Evolutionary conservation across 2,329 filamentous ascomycete genomes (phyloP).

Genomic region (Colletotrichum destructivum): DNA sequence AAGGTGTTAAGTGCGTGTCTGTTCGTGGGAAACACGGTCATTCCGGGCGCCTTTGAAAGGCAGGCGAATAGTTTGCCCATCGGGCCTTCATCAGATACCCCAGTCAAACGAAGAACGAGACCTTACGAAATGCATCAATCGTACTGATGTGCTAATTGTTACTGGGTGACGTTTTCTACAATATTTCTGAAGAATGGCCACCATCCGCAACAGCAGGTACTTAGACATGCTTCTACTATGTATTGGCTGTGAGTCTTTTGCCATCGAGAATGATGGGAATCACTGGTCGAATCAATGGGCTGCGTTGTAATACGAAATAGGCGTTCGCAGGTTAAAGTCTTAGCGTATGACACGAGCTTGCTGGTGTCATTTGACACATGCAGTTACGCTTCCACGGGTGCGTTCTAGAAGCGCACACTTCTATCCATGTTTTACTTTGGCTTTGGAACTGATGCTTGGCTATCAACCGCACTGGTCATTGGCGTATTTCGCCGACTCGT

Average conservation of each 20-base stretch:
- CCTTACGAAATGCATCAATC: neutral
- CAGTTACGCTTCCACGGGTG: slow-evolving; percentile 6
- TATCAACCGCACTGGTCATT: neutral
- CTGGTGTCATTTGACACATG: slow-evolving; percentile 19
- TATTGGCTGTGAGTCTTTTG: neutral
- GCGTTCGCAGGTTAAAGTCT: slow-evolving; percentile 5
- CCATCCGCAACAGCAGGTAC: neutral
- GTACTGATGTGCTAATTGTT: too few species aligned
- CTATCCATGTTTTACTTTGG: neutral
- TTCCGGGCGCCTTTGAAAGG: slow-evolving; percentile 22
- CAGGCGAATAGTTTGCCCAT: slow-evolving; percentile 31
- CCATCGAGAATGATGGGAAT: neutral
- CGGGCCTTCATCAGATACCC: slow-evolving; percentile 40
- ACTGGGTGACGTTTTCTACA: too few species aligned
- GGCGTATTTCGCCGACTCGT: neutral
- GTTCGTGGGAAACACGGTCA: slow-evolving; percentile 24
- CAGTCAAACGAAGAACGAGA: slow-evolving; percentile 36
- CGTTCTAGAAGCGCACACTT: slow-evolving; percentile 1
- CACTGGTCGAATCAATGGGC: neutral
- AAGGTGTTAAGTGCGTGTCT: slow-evolving; percentile 26
- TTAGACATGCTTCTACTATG: too few species aligned
- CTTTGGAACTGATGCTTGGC: neutral
- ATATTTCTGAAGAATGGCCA: neutral
- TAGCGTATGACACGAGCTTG: slow-evolving; percentile 5
- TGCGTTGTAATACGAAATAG: neutral